phyloP scores from a whole-genome alignment of 495 filamentous ascomycete genomes.

The Xylaria nigripes region DNA sequence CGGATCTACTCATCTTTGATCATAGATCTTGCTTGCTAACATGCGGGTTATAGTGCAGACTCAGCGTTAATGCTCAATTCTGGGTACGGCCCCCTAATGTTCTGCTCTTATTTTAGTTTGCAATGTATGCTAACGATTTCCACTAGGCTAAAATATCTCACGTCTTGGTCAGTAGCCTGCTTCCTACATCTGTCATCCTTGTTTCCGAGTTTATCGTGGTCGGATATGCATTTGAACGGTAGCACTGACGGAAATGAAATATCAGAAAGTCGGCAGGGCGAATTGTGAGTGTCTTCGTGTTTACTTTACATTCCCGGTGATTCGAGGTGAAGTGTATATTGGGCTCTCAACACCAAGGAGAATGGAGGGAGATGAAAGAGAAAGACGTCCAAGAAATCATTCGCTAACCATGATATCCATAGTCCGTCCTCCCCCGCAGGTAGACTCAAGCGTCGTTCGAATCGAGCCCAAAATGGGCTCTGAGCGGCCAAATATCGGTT shows the following conservation, averaged over 20 bases:
- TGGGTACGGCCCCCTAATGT: slow-evolving; percentile 45
- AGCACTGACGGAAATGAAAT: neutral
- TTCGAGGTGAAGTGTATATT: too few relatives aligned
- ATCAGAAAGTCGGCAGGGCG: slow-evolving; percentile 73
- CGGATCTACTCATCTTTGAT: neutral
- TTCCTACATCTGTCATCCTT: neutral
- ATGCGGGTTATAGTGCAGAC: slow-evolving; percentile 42
- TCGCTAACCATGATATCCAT: neutral
- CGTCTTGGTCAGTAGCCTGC: slow-evolving; percentile 45
- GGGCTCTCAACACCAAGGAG: neutral
- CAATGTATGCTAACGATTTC: neutral
- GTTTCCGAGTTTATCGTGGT: neutral
- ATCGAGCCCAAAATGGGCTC: slow-evolving; percentile 68
- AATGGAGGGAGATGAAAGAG: too few relatives aligned
- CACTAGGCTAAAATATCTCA: slow-evolving; percentile 61
- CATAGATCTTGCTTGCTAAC: neutral
- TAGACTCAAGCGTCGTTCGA: slow-evolving; percentile 54
- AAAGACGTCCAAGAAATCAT: too few relatives aligned
- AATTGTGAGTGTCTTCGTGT: slow-evolving; percentile 47
- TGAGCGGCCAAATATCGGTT: slow-evolving; percentile 70
- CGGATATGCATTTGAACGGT: neutral
- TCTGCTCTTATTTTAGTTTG: neutral
- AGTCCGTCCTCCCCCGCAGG: slow-evolving; percentile 65
- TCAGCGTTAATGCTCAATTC: slow-evolving; percentile 90
- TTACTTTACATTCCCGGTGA: too few relatives aligned